Evolutionary conservation across 345 rosid genomes (phyloP).

Genomic region (Eucalyptus sideroxylon): DNA sequence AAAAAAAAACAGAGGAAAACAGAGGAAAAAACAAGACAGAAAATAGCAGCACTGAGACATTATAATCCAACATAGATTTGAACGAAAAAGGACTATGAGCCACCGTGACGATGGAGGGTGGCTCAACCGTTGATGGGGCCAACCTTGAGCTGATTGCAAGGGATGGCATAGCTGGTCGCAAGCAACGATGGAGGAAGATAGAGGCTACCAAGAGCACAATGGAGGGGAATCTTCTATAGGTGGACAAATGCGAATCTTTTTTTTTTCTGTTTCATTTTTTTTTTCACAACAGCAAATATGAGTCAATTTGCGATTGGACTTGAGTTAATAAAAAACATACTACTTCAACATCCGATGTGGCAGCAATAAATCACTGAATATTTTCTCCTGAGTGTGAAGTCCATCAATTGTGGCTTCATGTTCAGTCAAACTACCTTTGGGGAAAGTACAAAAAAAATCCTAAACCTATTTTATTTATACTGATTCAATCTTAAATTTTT

Average conservation of each 20-base stretch:
- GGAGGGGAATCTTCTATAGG: neutral
- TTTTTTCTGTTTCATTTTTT: neutral
- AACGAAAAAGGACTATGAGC: neutral
- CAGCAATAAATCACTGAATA: too few relatives aligned
- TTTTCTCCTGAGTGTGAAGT: constrained; percentile 22
- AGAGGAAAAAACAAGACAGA: too few relatives aligned
- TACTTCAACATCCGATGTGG: neutral
- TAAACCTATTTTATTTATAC: too few relatives aligned
- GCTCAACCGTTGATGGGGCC: neutral
- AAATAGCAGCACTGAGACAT: too few relatives aligned
- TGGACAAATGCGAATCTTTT: neutral
- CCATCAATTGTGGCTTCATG: constrained; percentile 30
- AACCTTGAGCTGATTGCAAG: neutral
- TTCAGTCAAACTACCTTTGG: constrained; percentile 16
- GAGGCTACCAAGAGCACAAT: neutral
- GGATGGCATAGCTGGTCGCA: neutral
- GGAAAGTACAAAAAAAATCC: neutral
- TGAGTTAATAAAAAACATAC: neutral
- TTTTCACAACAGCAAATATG: neutral
- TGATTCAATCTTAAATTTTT: accelerated
- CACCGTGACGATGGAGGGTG: neutral
- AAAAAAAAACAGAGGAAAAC: too few relatives aligned
- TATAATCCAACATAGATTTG: too few relatives aligned
- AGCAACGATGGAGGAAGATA: neutral
- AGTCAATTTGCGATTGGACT: neutral